Conservation (phyloP, 2,329 filamentous ascomycete genomes). For the Penicillium sp. region DNA sequence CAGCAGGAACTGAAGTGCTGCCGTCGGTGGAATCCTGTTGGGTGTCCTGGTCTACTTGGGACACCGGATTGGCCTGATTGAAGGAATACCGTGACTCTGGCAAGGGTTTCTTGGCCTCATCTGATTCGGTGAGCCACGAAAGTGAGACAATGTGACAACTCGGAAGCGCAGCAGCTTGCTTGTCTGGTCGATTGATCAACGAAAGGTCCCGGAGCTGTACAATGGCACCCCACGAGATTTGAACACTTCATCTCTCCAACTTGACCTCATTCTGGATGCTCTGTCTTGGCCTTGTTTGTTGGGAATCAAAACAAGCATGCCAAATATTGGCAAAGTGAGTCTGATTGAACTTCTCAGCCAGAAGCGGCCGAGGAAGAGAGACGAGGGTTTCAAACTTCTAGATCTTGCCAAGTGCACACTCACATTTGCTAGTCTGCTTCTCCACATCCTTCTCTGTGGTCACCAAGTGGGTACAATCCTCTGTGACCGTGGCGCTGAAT, state of each 20-base stretch:
- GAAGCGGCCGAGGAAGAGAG: not conserved
- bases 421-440: constrained; percentile 37
- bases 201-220: not conserved
- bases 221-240: not conserved
- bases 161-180: constrained; percentile 49
- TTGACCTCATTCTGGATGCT: not conserved
- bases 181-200: constrained; percentile 52
- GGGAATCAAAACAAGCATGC: not conserved
- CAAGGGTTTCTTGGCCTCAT: constrained; percentile 43
- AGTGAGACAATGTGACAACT: constrained; percentile 57
- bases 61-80: constrained; percentile 6
- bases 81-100: constrained; percentile 42
- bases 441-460: constrained; percentile 39
- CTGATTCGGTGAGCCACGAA: constrained; percentile 62
- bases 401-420: constrained; percentile 8
- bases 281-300: not conserved
- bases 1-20: not conserved
- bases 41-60: constrained; percentile 15
- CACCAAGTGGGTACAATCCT: constrained; percentile 41
- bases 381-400: not conserved
- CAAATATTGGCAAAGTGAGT: not conserved
- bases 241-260: not conserved
- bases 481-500: constrained; percentile 31
- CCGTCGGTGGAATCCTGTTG: constrained; percentile 23
- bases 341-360: too few species aligned